Evolutionary conservation across 192 early-diverging fungal genomes (phyloP).

Genomic region (Cetraspora pellucida): DNA sequence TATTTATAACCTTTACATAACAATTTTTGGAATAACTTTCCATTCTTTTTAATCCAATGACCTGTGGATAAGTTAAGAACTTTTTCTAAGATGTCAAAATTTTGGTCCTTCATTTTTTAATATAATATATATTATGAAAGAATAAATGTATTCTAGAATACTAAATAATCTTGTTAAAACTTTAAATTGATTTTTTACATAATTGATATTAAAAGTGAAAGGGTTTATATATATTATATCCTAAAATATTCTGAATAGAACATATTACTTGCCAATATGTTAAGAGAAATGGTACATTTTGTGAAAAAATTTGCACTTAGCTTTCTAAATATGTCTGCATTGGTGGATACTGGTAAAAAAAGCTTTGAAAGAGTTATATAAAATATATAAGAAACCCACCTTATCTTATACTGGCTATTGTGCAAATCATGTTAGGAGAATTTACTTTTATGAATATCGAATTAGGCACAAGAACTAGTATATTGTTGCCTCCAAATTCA

Average conservation of each 20-base stretch:
- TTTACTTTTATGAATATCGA: slow-evolving; percentile 4
- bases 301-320: slow-evolving; percentile 9
- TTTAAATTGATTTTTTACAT: slow-evolving; percentile 20
- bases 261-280: no score
- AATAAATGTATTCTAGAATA: slow-evolving; percentile 11
- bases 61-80: no score
- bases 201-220: slow-evolving; percentile 21
- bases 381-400: not conserved
- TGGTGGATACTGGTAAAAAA: not conserved
- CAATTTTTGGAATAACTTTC: no score
- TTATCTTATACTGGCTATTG: not conserved
- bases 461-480: not conserved
- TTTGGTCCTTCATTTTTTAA: no score
- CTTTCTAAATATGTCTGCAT: not conserved
- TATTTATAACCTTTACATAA: no score
- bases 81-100: no score
- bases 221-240: slow-evolving; percentile 21
- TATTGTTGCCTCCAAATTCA: no score
- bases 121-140: slow-evolving; percentile 7
- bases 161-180: not conserved
- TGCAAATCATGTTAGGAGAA: slow-evolving; percentile 1
- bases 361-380: slow-evolving; percentile 7
- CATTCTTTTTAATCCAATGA: no score
- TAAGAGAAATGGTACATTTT: slow-evolving; percentile 7
- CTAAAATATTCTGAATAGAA: slow-evolving; percentile 19